Evolutionary conservation across 805 yeast genomes (phyloP), one percentile per base, ranked within the genome.

Genomic region (Candida tallmaniae): DNA sequence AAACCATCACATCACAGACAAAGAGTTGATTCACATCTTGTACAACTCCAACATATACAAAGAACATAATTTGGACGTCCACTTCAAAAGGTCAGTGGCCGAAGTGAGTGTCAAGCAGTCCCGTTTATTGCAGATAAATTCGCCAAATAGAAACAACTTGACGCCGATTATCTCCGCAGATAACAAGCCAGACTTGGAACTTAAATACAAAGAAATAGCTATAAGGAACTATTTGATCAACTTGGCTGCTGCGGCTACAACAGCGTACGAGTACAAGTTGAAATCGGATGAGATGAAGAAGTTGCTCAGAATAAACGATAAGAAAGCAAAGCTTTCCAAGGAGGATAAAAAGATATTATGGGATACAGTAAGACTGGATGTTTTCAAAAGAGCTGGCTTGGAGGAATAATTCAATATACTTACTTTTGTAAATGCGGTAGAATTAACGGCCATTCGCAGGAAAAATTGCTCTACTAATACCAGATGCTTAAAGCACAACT

Each of bases 191-290:
- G 56, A 40, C 16, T 49, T 66, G 34, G 51, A 53, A 29, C 57
- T 64, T 40, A 56, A 62, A 31, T 68, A 56, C 35, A 68, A 64
- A 48, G 65, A 65, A 32, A 60, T 70, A 17, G 76, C 77, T 4
- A 48, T 73, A 20, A 48, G 76, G 33, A 72, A 73, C 50, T 73
- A 69, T 41, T 56, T 73, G 36, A 58, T 73, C n/a, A 73, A 73
- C 48, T 51, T 73, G 36, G 67, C 75, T 9, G 78, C 76, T 9
- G 78, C 78, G 4, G 70, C 76, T 6, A 72, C 76, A 27, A 73
- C 78, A 0, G 68, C 74, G 6, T 62, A 67, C 39, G 78, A 73
- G 45, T 73, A 69, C 47, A 65, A 70, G 40, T 43, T 62, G 29
- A 60, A 61, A 42, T 39, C 60, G 3, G 68, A 62, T 35, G 56